phyloP scores from a whole-genome alignment of 768 basidiomycete genomes.

The Mycena vitilis region DNA sequence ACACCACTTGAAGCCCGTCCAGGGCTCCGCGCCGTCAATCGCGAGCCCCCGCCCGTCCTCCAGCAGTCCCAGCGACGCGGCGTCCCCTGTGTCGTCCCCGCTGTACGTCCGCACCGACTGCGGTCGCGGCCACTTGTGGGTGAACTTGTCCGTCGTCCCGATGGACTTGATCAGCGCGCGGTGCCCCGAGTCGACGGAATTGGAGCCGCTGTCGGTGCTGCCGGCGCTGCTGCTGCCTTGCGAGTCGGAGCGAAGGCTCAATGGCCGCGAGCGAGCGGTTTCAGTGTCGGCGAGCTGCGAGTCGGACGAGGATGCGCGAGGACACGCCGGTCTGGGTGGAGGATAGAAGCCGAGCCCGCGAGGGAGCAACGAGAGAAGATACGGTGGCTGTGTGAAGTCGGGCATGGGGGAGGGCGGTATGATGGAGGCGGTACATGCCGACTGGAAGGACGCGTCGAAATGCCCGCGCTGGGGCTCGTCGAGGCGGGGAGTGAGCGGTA shows the following conservation, averaged over 20 bases:
- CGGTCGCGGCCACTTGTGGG: conserved; percentile 64
- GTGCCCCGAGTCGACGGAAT: conserved; percentile 44
- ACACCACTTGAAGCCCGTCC: conserved; percentile 75
- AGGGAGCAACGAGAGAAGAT: conserved; percentile 33
- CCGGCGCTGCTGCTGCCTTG: conserved; percentile 29
- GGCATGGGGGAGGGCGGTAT: conserved; percentile 10
- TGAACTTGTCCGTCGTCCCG: conserved; percentile 57
- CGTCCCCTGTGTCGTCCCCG: conserved; percentile 8
- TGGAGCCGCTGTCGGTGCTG: conserved; percentile 24
- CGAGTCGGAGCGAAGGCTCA: conserved; percentile 33
- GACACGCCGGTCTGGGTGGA: conserved; percentile 10
- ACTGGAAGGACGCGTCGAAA: conserved; percentile 12
- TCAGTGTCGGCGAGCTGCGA: not conserved
- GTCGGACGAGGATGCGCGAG: conserved; percentile 14
- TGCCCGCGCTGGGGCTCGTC: conserved; percentile 21
- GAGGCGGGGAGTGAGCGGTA: conserved; percentile 36
- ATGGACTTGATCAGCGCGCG: conserved; percentile 44
- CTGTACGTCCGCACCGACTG: conserved; percentile 39
- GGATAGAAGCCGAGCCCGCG: conserved; percentile 38
- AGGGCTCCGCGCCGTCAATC: conserved; percentile 55
- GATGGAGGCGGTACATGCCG: not conserved
- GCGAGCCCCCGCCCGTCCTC: conserved; percentile 53
- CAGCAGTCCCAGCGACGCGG: conserved; percentile 29
- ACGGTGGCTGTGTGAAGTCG: conserved; percentile 30
- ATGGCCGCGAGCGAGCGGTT: conserved; percentile 25